Base-by-base conservation (phyloP, 2,329 filamentous ascomycete genomes). In the Capronia americana region DNA sequence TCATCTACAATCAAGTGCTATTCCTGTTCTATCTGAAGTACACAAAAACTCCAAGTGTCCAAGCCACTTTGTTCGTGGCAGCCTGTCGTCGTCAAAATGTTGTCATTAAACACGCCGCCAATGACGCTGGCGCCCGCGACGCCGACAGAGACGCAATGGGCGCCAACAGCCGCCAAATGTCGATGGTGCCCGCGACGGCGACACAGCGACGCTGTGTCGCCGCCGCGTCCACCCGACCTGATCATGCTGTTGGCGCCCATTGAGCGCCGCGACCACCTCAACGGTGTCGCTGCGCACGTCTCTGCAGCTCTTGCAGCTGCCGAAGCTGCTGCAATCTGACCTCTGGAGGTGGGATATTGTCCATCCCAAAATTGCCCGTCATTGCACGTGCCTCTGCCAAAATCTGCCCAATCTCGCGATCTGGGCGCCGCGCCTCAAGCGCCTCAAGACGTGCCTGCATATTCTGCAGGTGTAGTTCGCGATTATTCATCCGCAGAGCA, bases 341-440 rank as follows among this genome's bases (percentile, higher is more conserved):
- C n/a, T 53, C 46, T 7, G 48, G 46, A 3, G 20, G 46, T 28
- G 30, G 46, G 14, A 14, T n/a, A 10, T 30, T 34, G 5, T 41
- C 48, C 11, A 38, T 24, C 8, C 28, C 48, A 12, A 23, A 24
- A n/a, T 10, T 6, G 5, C 44, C 8, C 4, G 46, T 28, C 44
- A 51, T 14, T 11, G 26, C 44, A n/a, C 46, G 58, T 6, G 55
- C 17, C 8, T 44, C 60, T 4, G 50, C 51, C 60, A 62, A 17
- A 24, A 62, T 48, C 2, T 46, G 30, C 14, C 57, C 48, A 14
- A 65, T 26, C 53, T 58, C 57, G 4, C 44, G 65, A 62, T 65
- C 58, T 26, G 62, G 65, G 44, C 44, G 32, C 14, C 62, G 26
- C 6, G 56, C 57, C 59, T 59, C 50, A 12, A 64, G 32, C 46